Conservation (phyloP, 441 rosid genomes). For the Arabidopsis lyrata region DNA sequence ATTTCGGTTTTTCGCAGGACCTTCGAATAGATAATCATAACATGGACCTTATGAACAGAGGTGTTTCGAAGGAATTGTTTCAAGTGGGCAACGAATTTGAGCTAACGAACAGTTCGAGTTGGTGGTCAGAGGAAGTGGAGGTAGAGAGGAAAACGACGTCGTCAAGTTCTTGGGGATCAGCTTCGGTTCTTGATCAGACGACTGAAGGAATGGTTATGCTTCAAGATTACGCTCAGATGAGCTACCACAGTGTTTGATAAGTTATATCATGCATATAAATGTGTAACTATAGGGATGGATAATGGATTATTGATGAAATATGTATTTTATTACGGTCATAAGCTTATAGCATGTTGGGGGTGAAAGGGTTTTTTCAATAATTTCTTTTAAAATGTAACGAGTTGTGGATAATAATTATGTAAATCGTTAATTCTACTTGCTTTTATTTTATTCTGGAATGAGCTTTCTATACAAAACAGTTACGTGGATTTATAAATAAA, state of each 20-base stretch:
- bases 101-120: conserved; percentile 57
- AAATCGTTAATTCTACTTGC: conserved; percentile 40
- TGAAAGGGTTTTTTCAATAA: conserved; percentile 16
- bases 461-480: neutral
- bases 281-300: conserved; percentile 39
- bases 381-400: conserved; percentile 47
- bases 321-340: conserved; percentile 40
- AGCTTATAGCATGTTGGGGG: conserved; percentile 40
- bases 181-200: conserved; percentile 56
- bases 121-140: conserved; percentile 72
- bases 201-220: conserved; percentile 54
- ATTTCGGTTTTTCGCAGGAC: conserved; percentile 42
- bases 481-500: neutral
- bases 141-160: conserved; percentile 65
- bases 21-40: conserved; percentile 34
- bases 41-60: conserved; percentile 41
- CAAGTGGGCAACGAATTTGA: conserved; percentile 58
- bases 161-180: conserved; percentile 68
- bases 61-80: conserved; percentile 40
- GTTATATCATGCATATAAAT: conserved; percentile 23
- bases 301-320: conserved; percentile 36
- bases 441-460: conserved; percentile 11
- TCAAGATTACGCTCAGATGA: conserved; percentile 61
- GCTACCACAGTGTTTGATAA: conserved; percentile 57
- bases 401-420: conserved; percentile 66